Percentiles rank a stretch among this genome's conserved stretches.
These are phyloP conservation scores for Malassezia cuniculi DNA, from an alignment of 1,284 basidiomycete genomes.

Conservation along the genomic window DNA sequence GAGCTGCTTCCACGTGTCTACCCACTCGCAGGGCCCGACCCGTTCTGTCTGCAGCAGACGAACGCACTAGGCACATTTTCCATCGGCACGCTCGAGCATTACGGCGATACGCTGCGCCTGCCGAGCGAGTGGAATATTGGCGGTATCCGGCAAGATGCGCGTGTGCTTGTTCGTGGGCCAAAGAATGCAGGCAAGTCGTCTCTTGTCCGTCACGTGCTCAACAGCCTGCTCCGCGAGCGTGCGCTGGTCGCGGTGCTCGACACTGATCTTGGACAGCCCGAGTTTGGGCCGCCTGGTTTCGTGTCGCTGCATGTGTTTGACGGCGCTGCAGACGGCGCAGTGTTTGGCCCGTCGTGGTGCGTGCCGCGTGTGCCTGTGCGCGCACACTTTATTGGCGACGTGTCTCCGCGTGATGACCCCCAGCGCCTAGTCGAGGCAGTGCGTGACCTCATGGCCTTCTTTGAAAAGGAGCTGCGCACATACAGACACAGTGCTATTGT, in stretches of 20 bases:
- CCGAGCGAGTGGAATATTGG: slow-evolving; percentile 7
- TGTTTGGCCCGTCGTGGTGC: slow-evolving; percentile 32
- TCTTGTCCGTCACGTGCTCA: slow-evolving; percentile 63
- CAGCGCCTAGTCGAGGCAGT: slow-evolving; percentile 65
- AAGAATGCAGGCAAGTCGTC: slow-evolving; percentile 84
- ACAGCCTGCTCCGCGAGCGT: slow-evolving; percentile 51
- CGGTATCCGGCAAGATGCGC: background rate
- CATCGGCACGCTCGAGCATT: background rate
- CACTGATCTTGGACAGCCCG: slow-evolving; percentile 82
- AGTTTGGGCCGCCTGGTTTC: slow-evolving; percentile 76
- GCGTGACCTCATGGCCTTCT: slow-evolving; percentile 58
- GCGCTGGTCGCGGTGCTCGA: slow-evolving; percentile 69
- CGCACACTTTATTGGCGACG: slow-evolving; percentile 72
- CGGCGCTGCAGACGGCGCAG: background rate
- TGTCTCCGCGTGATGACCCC: slow-evolving; percentile 65
- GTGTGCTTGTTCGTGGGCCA: slow-evolving; percentile 61
- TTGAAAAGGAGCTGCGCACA: slow-evolving; percentile 16
- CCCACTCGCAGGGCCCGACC: slow-evolving; percentile 8
- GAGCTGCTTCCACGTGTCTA: slow-evolving; percentile 10
- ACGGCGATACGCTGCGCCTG: background rate
- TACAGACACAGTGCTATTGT: background rate
- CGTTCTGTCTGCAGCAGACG: background rate
- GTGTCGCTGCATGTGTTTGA: slow-evolving; percentile 63
- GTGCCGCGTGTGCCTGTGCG: slow-evolving; percentile 54
- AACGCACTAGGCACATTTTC: background rate